Evolutionary conservation across 176 grass and related monocot genomes (phyloP).

Genomic region (Phoenix dactylifera): DNA sequence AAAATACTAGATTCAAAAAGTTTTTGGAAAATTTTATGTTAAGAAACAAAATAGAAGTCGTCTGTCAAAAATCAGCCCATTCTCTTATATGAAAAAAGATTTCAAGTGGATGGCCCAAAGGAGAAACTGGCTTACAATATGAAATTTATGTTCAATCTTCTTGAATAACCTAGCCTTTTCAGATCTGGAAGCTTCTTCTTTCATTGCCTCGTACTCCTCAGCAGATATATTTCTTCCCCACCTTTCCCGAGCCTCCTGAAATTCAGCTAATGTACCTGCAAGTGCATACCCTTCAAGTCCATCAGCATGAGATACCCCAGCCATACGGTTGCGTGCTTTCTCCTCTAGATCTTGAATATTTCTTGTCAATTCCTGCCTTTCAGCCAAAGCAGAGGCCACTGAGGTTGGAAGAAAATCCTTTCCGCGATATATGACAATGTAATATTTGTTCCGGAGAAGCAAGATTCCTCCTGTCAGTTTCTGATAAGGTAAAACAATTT

Average conservation of each 20-base stretch:
- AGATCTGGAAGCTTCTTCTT: conserved; percentile 70
- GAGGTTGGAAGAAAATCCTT: conserved; percentile 85
- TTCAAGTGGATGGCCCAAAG: conserved; percentile 2
- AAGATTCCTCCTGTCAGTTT: conserved; percentile 81
- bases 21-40: no score
- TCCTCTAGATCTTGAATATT: conserved; percentile 82
- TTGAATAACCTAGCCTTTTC: conserved; percentile 66
- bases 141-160: conserved; percentile 79
- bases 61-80: neutral
- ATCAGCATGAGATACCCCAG: conserved; percentile 28
- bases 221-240: conserved; percentile 79
- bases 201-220: conserved; percentile 73
- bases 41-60: no score
- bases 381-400: conserved; percentile 57
- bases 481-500: conserved; percentile 34
- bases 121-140: conserved; percentile 50
- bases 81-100: neutral
- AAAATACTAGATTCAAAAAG: no score
- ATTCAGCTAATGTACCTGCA: conserved; percentile 85
- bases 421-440: conserved; percentile 93
- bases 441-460: conserved; percentile 92
- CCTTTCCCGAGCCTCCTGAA: conserved; percentile 71
- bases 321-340: conserved; percentile 35
- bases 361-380: conserved; percentile 82
- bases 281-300: conserved; percentile 51